These are phyloP conservation scores for Mycena maculata DNA, from an alignment of 768 basidiomycete species.

Conservation along the genomic window DNA sequence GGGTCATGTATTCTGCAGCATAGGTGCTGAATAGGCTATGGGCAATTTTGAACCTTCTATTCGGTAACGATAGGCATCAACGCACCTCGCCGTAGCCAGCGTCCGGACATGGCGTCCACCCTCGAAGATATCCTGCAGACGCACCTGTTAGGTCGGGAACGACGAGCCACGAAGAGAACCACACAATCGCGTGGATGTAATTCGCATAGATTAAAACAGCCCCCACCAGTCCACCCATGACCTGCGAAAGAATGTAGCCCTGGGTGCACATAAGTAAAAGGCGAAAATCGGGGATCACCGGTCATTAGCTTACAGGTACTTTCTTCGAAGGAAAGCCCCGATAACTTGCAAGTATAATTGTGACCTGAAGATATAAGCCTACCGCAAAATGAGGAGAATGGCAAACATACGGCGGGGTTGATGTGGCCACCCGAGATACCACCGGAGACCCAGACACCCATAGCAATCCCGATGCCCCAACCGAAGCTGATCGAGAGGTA, in stretches of 20 bases:
- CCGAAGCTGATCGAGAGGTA: constrained; percentile 57
- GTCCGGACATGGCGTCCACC: constrained; percentile 68
- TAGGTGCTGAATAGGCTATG: constrained; percentile 71
- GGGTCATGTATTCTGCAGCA: constrained; percentile 56
- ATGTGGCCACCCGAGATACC: constrained; percentile 82
- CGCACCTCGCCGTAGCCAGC: constrained; percentile 61
- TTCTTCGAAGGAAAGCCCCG: constrained; percentile 85
- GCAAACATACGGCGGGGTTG: constrained; percentile 69
- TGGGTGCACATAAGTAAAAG: background rate
- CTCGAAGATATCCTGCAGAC: constrained; percentile 58
- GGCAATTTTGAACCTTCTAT: too few species aligned
- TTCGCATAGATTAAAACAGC: constrained; percentile 74
- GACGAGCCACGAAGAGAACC: background rate
- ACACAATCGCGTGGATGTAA: constrained; percentile 75
- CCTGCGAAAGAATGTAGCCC: constrained; percentile 71
- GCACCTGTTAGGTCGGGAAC: background rate
- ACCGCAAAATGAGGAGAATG: background rate
- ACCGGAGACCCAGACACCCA: constrained; percentile 76
- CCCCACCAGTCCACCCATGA: constrained; percentile 72
- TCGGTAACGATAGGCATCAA: too few species aligned
- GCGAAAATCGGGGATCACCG: background rate
- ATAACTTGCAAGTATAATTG: constrained; percentile 73
- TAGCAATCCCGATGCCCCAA: constrained; percentile 68
- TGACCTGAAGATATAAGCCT: constrained; percentile 54
- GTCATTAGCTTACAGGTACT: constrained; percentile 61